A percentile compares a stretch with the other conserved stretches of the same genome.
These are phyloP conservation scores for Colletotrichum chrysophilum DNA, from an alignment of 2,329 filamentous ascomycete genomes.

Conservation along the genomic window DNA sequence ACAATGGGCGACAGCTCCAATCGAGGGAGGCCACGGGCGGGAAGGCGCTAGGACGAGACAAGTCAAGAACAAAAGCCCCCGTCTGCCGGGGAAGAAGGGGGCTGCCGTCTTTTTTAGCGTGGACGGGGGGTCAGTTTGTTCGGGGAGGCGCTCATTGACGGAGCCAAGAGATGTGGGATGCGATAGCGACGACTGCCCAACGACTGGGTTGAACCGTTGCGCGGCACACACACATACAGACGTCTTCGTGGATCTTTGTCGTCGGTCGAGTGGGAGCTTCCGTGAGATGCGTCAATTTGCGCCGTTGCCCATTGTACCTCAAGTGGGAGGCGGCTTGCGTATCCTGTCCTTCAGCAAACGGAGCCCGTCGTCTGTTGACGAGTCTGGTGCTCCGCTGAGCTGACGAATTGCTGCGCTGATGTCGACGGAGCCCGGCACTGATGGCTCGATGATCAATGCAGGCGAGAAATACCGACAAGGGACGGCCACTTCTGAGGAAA, in stretches of 20 bases:
- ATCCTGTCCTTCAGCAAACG: not conserved
- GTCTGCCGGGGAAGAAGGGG: not conserved
- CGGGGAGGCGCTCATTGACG: not conserved
- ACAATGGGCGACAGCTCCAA: slow-evolving; percentile 1
- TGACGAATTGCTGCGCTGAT: not conserved
- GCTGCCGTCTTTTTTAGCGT: slow-evolving; percentile 13
- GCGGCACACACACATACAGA: not conserved
- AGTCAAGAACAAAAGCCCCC: slow-evolving; percentile 1
- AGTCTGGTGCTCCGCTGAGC: not conserved
- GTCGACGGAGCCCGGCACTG: not conserved
- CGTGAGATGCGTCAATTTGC: not conserved
- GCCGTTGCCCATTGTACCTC: not conserved
- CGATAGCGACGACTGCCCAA: not conserved
- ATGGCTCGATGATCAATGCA: not conserved
- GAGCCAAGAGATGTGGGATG: slow-evolving; percentile 3
- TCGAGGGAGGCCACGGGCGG: slow-evolving; percentile 13
- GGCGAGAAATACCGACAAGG: not conserved
- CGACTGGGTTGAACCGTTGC: not conserved
- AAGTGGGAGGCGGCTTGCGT: not conserved
- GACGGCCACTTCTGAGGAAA: not conserved
- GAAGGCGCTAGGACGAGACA: slow-evolving; percentile 13
- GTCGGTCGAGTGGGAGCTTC: not conserved
- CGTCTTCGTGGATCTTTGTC: not conserved
- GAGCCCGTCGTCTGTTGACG: not conserved
- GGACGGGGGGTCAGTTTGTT: slow-evolving; percentile 5